Conservation (phyloP, 495 filamentous ascomycete genomes). For the Hypoxylon subgilvum region DNA sequence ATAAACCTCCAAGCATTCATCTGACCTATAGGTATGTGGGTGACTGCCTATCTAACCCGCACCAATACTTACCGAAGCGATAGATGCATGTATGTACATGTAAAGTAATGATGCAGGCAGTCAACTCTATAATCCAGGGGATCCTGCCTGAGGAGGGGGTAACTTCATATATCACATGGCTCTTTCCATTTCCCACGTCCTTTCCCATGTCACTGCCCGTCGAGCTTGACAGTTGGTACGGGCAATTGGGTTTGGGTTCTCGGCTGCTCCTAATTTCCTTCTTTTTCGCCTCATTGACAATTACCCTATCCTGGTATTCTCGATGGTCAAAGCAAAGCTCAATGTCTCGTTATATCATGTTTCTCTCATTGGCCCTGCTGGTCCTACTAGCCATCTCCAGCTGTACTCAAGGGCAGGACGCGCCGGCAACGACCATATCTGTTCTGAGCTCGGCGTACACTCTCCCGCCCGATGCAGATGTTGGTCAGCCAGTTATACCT, state of each 20-base stretch:
- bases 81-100: too few relatives aligned
- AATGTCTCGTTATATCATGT: slow-evolving; percentile 18
- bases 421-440: not conserved
- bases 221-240: slow-evolving; percentile 19
- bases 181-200: slow-evolving; percentile 11
- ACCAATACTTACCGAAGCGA: too few relatives aligned
- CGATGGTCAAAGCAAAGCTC: slow-evolving; percentile 11
- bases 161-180: not conserved
- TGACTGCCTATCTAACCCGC: not conserved
- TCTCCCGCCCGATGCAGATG: slow-evolving; percentile 11
- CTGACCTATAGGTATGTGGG: not conserved
- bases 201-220: too few relatives aligned
- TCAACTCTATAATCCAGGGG: slow-evolving; percentile 14
- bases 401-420: slow-evolving; percentile 8
- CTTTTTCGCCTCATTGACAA: slow-evolving; percentile 7
- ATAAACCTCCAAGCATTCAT: too few relatives aligned
- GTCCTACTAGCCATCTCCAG: slow-evolving; percentile 1
- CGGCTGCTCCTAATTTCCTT: slow-evolving; percentile 26
- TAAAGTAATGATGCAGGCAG: slow-evolving; percentile 11
- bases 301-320: slow-evolving; percentile 12
- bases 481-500: slow-evolving; percentile 66
- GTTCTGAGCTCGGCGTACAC: slow-evolving; percentile 1
- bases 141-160: slow-evolving; percentile 3
- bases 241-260: slow-evolving; percentile 10
- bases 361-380: slow-evolving; percentile 6